Base-by-base conservation (phyloP, 2,329 filamentous ascomycete genomes). In the Pezicula radicicola region DNA sequence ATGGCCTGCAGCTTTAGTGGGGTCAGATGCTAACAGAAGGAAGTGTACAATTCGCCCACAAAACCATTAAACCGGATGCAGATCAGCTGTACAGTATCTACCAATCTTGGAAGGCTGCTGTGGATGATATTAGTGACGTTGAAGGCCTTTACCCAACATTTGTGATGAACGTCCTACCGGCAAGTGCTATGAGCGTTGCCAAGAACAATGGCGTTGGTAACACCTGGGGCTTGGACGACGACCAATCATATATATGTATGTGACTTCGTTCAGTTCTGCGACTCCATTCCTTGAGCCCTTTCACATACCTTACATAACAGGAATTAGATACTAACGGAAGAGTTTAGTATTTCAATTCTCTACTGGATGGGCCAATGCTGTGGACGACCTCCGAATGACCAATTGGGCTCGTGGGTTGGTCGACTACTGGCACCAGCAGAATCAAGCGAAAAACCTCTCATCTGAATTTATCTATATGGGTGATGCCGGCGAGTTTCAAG, bases 201-300 rank as follows among this genome's bases (percentile, higher is more conserved):
- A 59, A 64, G 28, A 67, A 54, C 19, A 73, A 72, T 27, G 66
- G 68, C 0, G 50, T 72, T 37, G 72, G 71, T 1, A 73, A 74
- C 48, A 61, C 67, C 0, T 73, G 70, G 66, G 69, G 67, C 16
- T 58, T 72, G 2, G 56, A 63, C 1, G 61, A 61, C 13, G 51
- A 60, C 3, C 53, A 70, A 48, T 59, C 66, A 16, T 51, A 55
- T 4, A 68, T 71, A 6, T 57, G 68, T 71, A 60, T 50, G 67
- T 57, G 19, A 46, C 21, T 16, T 3, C 21, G 3, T 21, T 21
- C 21, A 21, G 21, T 21, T 21, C 21, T 21, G 3, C 21, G 21
- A 21, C 21, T 21, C 21, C 21, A 21, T 21, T 21, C 21, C 21
- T 3, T 21, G 21, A 21, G 3, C 3, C 21, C 21, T 21, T 21